Percentiles rank a stretch among this genome's conserved stretches.
Evolutionary conservation across 1,284 basidiomycete genomes (phyloP).

Genomic region (Phenoliferia sp.): DNA sequence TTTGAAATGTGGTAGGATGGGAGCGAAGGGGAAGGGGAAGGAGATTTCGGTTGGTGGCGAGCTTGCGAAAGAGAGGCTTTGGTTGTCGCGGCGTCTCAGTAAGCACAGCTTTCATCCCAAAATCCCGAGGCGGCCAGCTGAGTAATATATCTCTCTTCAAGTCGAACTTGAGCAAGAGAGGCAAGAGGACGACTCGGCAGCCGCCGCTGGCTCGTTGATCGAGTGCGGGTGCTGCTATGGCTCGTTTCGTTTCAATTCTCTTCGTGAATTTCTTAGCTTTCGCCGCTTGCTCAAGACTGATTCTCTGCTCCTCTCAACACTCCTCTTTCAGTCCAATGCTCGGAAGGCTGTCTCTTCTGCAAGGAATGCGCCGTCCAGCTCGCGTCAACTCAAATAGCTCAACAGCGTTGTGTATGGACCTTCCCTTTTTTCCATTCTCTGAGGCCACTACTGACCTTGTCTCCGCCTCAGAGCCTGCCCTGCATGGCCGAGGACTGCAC

Average conservation of each 20-base stretch:
- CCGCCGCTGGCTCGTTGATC: slow-evolving; percentile 9
- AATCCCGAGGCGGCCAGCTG: background rate
- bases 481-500: slow-evolving; percentile 36
- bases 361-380: slow-evolving; percentile 29
- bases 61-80: slow-evolving; percentile 14
- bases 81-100: slow-evolving; percentile 10
- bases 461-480: slow-evolving; percentile 14
- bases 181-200: slow-evolving; percentile 6
- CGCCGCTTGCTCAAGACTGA: background rate
- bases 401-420: slow-evolving; percentile 16
- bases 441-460: background rate
- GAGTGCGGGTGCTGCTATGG: slow-evolving; percentile 38
- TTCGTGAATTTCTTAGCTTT: background rate
- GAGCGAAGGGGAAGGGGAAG: background rate
- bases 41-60: slow-evolving; percentile 1
- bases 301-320: background rate
- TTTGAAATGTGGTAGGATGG: background rate
- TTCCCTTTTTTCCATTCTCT: no score
- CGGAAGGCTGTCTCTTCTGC: slow-evolving; percentile 35
- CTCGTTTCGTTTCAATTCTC: slow-evolving; percentile 9
- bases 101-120: background rate
- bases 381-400: slow-evolving; percentile 30
- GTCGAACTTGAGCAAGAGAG: background rate
- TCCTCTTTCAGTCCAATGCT: slow-evolving; percentile 18
- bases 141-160: background rate